These are phyloP conservation scores for Pseudomassariella vexata DNA, from an alignment of 2,329 filamentous ascomycete species.

Conservation along the genomic window DNA sequence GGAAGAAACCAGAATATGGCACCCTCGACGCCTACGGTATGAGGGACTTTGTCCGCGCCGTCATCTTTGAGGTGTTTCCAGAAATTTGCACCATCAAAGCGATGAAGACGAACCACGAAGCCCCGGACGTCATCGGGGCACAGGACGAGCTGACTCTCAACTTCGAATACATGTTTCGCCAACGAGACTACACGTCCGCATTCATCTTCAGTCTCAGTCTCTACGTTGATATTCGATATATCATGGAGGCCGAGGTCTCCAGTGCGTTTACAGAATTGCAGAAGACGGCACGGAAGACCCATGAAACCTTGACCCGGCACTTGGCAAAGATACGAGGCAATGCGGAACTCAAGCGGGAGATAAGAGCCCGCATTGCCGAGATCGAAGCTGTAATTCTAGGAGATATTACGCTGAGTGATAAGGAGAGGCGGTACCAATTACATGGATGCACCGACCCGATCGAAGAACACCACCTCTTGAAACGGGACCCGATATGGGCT, in stretches of 20 bases:
- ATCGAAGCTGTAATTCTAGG: not conserved
- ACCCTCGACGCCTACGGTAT: conserved; percentile 11
- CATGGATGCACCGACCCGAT: not conserved
- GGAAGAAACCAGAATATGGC: conserved; percentile 12
- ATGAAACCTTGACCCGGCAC: conserved; percentile 2
- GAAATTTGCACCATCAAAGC: conserved; percentile 20
- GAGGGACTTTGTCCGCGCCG: conserved; percentile 11
- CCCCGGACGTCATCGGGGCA: conserved; percentile 12
- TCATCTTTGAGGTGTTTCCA: conserved; percentile 15
- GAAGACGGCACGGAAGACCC: conserved; percentile 9
- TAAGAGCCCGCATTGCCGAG: not conserved
- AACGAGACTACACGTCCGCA: conserved; percentile 13
- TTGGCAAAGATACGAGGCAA: not conserved
- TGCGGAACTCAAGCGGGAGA: not conserved
- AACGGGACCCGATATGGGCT: not conserved
- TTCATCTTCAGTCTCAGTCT: conserved; percentile 23
- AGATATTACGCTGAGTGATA: not conserved
- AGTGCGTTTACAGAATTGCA: conserved; percentile 15
- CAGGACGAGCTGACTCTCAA: conserved; percentile 22
- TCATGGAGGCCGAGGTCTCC: conserved; percentile 17
- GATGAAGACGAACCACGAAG: conserved; percentile 16
- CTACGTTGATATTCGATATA: conserved; percentile 24
- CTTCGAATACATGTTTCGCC: conserved; percentile 14
- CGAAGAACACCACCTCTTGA: not conserved
- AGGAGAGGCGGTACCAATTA: not conserved